Base-by-base conservation (phyloP, 208 protist genomes). In the Spongospora subterranea region DNA sequence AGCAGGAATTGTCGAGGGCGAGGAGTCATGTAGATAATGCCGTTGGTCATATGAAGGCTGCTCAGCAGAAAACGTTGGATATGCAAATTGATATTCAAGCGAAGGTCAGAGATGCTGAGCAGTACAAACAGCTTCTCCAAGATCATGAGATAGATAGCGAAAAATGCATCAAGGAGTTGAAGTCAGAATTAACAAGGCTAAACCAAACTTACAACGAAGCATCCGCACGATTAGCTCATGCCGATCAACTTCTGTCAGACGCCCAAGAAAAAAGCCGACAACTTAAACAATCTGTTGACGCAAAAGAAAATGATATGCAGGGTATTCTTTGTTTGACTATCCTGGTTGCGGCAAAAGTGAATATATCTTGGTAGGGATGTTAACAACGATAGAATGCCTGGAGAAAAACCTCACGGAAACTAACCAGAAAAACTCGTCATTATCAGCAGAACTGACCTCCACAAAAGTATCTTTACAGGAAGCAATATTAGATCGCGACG, bases 141-240 rank as follows among this genome's bases (percentile, higher is more conserved):
- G 71, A 82, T 6, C 71, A 82, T n/a, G 71, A 82, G 13, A n/a
- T 43, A 6, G 71, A 82, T 20, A 82, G 71, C n/a, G 71, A 82
- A n/a, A 82, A 43, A 43, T 82, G 71, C 71, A 82, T 82, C 71
- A 6, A 35, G 11, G 71, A 82, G 71, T 35, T 82, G 71, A 35
- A 43, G n/a, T 20, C 17, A 20, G 71, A 82, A n/a, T n/a, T 82
- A n/a, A 43, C 40, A 35, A 35, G 17, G n/a, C n/a, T 82, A n/a
- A 6, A 82, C 71, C 6, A 6, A 20, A 6, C 6, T 20, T 82
- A 82, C 71, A 82, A 6, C 17, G 11, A 35, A 43, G 6, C 71
- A 13, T 35, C 71, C n/a, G 71, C 17, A 82, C 17, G n/a, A 43
- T 6, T 35, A n/a, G 17, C 17, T 20, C 35, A 82, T 43, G 17